Conservation (phyloP, 208 protist species). For the Angomonas deanei region DNA sequence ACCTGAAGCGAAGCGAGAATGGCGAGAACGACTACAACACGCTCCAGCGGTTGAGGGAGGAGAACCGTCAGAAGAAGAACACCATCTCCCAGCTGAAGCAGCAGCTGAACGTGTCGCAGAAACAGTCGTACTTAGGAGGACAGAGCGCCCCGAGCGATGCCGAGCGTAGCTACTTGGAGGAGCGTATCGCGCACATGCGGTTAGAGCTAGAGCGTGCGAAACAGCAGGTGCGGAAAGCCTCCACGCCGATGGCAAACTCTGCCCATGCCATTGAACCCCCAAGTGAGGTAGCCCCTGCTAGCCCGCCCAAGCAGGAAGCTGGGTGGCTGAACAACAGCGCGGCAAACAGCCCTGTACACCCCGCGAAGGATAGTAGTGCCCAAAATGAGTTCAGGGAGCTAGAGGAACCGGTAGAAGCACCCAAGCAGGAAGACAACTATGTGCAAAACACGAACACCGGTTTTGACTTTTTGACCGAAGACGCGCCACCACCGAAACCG, state of each 20-base stretch:
- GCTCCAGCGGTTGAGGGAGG: slow-evolving; percentile 18
- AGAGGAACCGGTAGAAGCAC: slow-evolving; percentile 1
- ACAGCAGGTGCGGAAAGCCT: not conserved
- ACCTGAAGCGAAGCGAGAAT: slow-evolving; percentile 6
- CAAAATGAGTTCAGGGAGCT: too few species aligned
- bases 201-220: slow-evolving; percentile 15
- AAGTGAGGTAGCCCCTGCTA: too few species aligned
- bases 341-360: not conserved
- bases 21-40: slow-evolving; percentile 7
- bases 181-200: slow-evolving; percentile 41
- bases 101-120: slow-evolving; percentile 14
- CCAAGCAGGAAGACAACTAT: not conserved
- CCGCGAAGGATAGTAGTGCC: not conserved
- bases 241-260: too few species aligned
- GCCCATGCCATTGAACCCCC: too few species aligned
- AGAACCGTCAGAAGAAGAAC: slow-evolving; percentile 31
- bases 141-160: slow-evolving; percentile 13
- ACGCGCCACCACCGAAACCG: slow-evolving; percentile 3
- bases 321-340: slow-evolving; percentile 16
- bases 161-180: slow-evolving; percentile 42
- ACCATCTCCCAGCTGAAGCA: slow-evolving; percentile 23
- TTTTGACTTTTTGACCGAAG: not conserved
- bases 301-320: not conserved
- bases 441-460: not conserved
- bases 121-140: slow-evolving; percentile 2